Evolutionary conservation across 257 asterid species (phyloP).

Genomic region (Jacaranda mimosifolia): DNA sequence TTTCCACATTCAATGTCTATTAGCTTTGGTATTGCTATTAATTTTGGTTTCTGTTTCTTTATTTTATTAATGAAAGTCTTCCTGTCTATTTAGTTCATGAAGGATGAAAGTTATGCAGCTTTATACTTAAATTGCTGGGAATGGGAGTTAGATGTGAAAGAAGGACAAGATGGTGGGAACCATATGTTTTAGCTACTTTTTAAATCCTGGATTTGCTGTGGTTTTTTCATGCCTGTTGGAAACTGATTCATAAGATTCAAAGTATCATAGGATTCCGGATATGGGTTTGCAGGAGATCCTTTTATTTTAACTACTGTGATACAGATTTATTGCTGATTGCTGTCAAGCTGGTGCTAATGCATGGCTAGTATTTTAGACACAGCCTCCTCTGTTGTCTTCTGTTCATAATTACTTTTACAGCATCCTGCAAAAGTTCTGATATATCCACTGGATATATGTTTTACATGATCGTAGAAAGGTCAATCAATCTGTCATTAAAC

Average conservation of each 20-base stretch:
- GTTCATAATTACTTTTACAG: not conserved
- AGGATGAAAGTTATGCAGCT: constrained; percentile 12
- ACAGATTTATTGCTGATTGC: not conserved
- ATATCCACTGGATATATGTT: not conserved
- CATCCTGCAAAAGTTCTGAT: not conserved
- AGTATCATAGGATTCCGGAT: not conserved
- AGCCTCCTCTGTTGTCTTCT: not conserved
- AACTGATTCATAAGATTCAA: constrained; percentile 10
- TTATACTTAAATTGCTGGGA: not conserved
- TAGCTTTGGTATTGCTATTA: not conserved
- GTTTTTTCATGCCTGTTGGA: not conserved
- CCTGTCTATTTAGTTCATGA: constrained; percentile 17
- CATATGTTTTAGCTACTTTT: not conserved
- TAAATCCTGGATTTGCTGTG: not conserved
- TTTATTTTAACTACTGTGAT: not conserved
- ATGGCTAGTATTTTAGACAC: not conserved
- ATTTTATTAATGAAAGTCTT: not conserved
- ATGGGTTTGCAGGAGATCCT: not conserved
- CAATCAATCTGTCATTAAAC: not conserved
- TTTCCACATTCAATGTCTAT: not conserved
- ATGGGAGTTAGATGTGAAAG: constrained; percentile 6
- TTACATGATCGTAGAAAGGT: not conserved
- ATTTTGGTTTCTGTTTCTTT: not conserved
- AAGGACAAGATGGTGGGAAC: not conserved
- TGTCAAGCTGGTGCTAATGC: not conserved